A percentile compares a stretch with the other conserved stretches of the same genome.
Conservation (phyloP, 2,329 filamentous ascomycete species). For the Penicillium sp. region DNA sequence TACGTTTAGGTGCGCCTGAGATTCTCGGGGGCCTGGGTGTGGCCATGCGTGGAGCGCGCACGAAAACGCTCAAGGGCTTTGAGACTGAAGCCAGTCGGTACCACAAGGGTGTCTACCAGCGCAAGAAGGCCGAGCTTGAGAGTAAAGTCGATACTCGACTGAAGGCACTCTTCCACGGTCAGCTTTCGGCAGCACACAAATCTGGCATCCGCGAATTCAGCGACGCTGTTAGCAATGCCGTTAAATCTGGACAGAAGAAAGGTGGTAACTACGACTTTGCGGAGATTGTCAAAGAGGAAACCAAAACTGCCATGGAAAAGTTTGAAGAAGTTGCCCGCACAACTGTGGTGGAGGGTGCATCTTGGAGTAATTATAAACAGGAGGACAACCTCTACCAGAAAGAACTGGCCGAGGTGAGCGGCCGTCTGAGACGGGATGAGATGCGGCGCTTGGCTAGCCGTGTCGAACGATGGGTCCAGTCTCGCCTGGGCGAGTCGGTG, state of each 20-base stretch:
- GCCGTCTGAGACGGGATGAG: slow-evolving; percentile 81
- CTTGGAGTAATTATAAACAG: slow-evolving; percentile 82
- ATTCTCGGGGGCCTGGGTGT: slow-evolving; percentile 70
- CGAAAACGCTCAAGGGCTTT: slow-evolving; percentile 73
- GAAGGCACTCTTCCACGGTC: slow-evolving; percentile 81
- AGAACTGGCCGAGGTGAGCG: slow-evolving; percentile 83
- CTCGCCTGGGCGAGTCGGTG: slow-evolving; percentile 76
- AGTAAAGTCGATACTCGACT: slow-evolving; percentile 80
- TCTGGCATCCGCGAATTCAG: slow-evolving; percentile 75
- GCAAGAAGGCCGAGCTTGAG: slow-evolving; percentile 80
- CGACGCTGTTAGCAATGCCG: slow-evolving; percentile 76
- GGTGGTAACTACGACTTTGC: slow-evolving; percentile 90
- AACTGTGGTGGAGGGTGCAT: slow-evolving; percentile 68
- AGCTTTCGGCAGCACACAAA: slow-evolving; percentile 84
- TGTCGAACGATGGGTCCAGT: slow-evolving; percentile 89
- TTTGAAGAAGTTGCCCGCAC: slow-evolving; percentile 72
- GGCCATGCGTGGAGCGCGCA: slow-evolving; percentile 65
- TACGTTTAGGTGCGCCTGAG: slow-evolving; percentile 63
- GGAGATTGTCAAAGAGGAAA: slow-evolving; percentile 81
- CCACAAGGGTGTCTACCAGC: slow-evolving; percentile 88
- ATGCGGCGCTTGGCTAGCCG: slow-evolving; percentile 88
- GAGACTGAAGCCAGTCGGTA: slow-evolving; percentile 87
- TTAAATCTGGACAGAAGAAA: slow-evolving; percentile 89
- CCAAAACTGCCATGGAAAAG: slow-evolving; percentile 64
- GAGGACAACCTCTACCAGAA: slow-evolving; percentile 77